These are phyloP conservation scores for Cordyceps farinosa DNA, from an alignment of 2,329 filamentous ascomycete genomes.

Conservation along the genomic window DNA sequence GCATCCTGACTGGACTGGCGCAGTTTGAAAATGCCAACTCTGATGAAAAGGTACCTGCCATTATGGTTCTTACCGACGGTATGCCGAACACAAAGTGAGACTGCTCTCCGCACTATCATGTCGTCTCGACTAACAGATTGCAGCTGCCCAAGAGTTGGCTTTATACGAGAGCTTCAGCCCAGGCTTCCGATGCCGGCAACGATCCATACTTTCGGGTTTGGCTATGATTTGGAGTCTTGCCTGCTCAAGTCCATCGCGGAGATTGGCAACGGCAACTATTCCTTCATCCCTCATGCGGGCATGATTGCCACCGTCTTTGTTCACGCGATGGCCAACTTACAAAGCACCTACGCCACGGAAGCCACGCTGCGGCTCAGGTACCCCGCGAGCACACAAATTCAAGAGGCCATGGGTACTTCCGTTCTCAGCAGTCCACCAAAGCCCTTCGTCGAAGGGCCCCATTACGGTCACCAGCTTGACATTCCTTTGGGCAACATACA, in stretches of 20 bases:
- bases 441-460: conserved; percentile 8
- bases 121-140: background rate
- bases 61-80: conserved; percentile 55
- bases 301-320: conserved; percentile 63
- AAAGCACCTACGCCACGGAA: conserved; percentile 52
- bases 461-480: conserved; percentile 29
- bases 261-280: conserved; percentile 53
- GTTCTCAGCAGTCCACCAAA: conserved; percentile 34
- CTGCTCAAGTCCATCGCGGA: conserved; percentile 59
- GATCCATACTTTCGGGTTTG: conserved; percentile 39
- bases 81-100: conserved; percentile 52
- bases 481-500: conserved; percentile 51
- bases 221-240: conserved; percentile 37
- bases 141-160: conserved; percentile 49
- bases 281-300: conserved; percentile 59
- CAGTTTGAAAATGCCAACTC: conserved; percentile 38
- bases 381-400: conserved; percentile 33
- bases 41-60: conserved; percentile 41
- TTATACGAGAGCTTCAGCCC: conserved; percentile 49
- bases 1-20: conserved; percentile 47
- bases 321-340: conserved; percentile 59
- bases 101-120: background rate
- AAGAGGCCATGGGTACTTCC: conserved; percentile 37
- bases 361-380: conserved; percentile 43
- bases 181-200: conserved; percentile 40